Percentiles rank a stretch among this genome's conserved stretches.
Conservation (phyloP, 2,329 filamentous ascomycete genomes). For the Harringtonia lauricola region DNA sequence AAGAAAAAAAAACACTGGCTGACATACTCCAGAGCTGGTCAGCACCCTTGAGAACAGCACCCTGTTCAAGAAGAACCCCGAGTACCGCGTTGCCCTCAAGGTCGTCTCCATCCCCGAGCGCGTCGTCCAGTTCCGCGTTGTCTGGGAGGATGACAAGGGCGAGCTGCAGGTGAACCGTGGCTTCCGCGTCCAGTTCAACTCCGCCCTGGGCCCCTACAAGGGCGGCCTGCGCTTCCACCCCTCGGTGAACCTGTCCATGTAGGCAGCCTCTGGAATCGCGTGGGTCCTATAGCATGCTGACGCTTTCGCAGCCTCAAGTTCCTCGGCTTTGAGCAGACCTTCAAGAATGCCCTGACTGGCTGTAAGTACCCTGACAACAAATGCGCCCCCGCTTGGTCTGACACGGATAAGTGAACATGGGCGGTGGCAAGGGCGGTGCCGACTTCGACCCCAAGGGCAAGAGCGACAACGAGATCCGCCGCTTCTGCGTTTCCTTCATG, state of each 20-base stretch:
- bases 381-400: constrained; percentile 7
- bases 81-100: constrained; percentile 83
- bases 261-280: constrained; percentile 11
- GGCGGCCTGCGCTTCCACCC: constrained; percentile 93
- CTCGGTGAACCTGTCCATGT: constrained; percentile 64
- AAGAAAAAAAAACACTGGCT: background rate
- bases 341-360: constrained; percentile 98
- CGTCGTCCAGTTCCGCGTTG: constrained; percentile 91
- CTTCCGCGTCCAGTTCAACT: constrained; percentile 98
- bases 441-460: constrained; percentile 99
- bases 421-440: constrained; percentile 92
- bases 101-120: constrained; percentile 89
- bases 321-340: constrained; percentile 97
- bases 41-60: constrained; percentile 89
- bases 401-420: constrained; percentile 58
- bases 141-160: constrained; percentile 93
- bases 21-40: constrained; percentile 59
- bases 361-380: constrained; percentile 42
- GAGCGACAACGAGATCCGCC: constrained; percentile 91
- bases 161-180: constrained; percentile 85
- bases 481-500: constrained; percentile 97
- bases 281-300: constrained; percentile 10
- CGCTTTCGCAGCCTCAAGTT: constrained; percentile 65
- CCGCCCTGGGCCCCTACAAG: constrained; percentile 94
- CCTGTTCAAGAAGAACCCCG: constrained; percentile 87